Percentiles rank a stretch among this genome's conserved stretches.
Conservation (phyloP, 2,329 filamentous ascomycete species). For the Ophiosphaerella korrae region DNA sequence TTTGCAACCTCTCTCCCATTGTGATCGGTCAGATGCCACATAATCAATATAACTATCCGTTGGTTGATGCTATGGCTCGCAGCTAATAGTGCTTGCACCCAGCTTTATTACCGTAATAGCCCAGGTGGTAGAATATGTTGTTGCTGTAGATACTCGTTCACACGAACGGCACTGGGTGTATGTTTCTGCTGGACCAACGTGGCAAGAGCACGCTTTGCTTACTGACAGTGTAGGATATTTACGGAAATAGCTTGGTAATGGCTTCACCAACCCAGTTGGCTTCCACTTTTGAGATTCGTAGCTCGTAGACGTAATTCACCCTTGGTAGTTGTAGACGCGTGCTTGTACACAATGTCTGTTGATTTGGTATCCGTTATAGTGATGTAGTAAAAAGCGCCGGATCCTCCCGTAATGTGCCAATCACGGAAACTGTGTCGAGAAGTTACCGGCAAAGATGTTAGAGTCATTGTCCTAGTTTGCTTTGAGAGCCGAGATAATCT, state of each 20-base stretch:
- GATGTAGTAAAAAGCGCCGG: background rate
- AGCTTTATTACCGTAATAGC: background rate
- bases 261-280: background rate
- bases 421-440: background rate
- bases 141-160: background rate
- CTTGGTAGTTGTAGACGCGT: background rate
- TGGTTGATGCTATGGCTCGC: background rate
- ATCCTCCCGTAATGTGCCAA: background rate
- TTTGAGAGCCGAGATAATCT: background rate
- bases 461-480: background rate
- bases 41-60: background rate
- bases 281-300: background rate
- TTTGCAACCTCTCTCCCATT: background rate
- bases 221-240: background rate
- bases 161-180: background rate
- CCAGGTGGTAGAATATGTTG: background rate
- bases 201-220: background rate
- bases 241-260: background rate
- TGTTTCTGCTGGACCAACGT: background rate
- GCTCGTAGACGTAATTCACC: background rate
- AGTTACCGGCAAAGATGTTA: background rate
- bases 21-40: background rate
- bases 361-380: background rate
- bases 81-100: background rate
- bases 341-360: background rate